Base-by-base conservation (phyloP, 73 alveolate genomes). In the Symbiodinium pilosum region DNA sequence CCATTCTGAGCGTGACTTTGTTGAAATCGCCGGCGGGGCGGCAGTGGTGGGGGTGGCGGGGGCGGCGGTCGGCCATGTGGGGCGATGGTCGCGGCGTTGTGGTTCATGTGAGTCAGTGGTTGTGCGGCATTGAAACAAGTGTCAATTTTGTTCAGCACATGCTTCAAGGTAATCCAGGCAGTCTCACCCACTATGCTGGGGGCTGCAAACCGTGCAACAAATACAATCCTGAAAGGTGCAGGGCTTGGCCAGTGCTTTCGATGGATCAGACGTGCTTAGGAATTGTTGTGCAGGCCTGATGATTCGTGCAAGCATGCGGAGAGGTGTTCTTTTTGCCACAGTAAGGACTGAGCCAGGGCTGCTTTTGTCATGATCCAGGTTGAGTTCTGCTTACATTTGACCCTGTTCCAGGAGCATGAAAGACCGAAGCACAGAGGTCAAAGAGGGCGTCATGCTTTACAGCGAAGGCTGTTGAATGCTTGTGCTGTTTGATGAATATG, bases 221-320 rank as follows among this genome's bases (percentile, higher is more conserved):
- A 36, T 88, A 88, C 87, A 88, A 88, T 14, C 95, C 95, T 5
- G 95, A 88, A 42, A 77, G 95, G 95, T 39, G 42, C 20, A 64
- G 94, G 26, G 43, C 85, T 1, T 9, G 43, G 59, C n/a, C 51
- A 52, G 84, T 36, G 20, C 43, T 12, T 8, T 24, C 30, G 1
- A 4, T 32, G 85, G 14, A 8, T 38, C 38, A 83, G 39, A 28
- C 36, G 14, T 24, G 52, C 38, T 81, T 30, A 16, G 87, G 12
- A 38, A 16, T 3, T 30, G 43, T 18, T 24, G 32, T 43, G 54
- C 18, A 91, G 97, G 97, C 97, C 97, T 2, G 51, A 91, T 24
- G 97, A 91, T 18, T 91, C 97, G 36, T 91, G 97, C 77, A 91
- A 91, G 41, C 97, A 91, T 40, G 97, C 97, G 20, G 97, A 85